phyloP scores from a whole-genome alignment of 345 rosid genomes.

The Salix brachista region DNA sequence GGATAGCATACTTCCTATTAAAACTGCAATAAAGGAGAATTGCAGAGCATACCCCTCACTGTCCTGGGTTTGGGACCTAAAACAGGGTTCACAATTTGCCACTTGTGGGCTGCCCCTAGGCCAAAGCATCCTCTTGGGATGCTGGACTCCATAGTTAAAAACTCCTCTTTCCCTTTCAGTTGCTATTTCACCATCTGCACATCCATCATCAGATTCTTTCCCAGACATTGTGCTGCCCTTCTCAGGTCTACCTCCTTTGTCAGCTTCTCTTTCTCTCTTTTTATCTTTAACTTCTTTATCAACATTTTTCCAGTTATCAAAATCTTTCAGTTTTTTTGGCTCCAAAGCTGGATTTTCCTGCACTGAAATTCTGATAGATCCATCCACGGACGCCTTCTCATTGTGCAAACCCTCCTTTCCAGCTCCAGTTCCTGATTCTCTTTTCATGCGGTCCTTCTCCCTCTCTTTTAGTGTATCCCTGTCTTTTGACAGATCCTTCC shows the following conservation, averaged over 20 bases:
- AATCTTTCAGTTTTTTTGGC: constrained; percentile 73
- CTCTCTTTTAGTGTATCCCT: constrained; percentile 75
- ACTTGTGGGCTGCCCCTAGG: constrained; percentile 91
- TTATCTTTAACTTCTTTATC: constrained; percentile 75
- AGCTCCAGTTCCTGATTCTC: constrained; percentile 55
- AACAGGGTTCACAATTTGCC: constrained; percentile 59
- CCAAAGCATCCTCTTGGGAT: constrained; percentile 90
- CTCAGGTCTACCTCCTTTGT: constrained; percentile 68
- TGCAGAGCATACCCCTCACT: constrained; percentile 73
- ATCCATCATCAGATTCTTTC: constrained; percentile 86
- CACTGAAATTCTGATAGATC: constrained; percentile 51
- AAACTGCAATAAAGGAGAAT: constrained; percentile 12
- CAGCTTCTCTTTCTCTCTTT: constrained; percentile 79
- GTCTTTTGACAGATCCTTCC: constrained; percentile 59
- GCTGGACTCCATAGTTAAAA: constrained; percentile 82
- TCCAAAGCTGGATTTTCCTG: constrained; percentile 54
- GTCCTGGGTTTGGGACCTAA: constrained; percentile 65
- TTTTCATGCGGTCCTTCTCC: constrained; percentile 64
- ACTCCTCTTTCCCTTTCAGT: constrained; percentile 79
- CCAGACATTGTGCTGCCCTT: constrained; percentile 65
- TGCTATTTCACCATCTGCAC: constrained; percentile 74
- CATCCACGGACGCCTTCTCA: constrained; percentile 74
- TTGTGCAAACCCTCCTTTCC: constrained; percentile 58
- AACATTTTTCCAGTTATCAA: constrained; percentile 58
- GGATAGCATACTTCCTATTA: constrained; percentile 12